Conservation (phyloP, 495 filamentous ascomycete genomes). For the Lasiosphaeria miniovina region DNA sequence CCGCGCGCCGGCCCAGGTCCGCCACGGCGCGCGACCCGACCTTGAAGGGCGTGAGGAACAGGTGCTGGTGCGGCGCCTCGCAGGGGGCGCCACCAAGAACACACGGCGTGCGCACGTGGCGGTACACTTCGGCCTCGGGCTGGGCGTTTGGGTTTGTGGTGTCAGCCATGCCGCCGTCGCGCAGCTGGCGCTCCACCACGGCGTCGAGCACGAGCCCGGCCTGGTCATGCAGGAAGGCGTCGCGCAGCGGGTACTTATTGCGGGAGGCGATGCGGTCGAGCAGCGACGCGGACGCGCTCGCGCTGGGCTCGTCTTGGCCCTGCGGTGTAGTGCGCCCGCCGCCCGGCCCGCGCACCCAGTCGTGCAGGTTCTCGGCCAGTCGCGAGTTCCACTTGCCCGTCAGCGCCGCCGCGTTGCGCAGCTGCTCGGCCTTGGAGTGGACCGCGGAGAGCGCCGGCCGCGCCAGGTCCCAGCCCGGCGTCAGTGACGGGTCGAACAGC, state of each 20-base stretch:
- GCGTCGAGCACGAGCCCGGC: conserved; percentile 26
- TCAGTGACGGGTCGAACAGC: conserved; percentile 44
- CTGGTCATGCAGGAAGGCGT: conserved; percentile 29
- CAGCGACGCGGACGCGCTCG: no score
- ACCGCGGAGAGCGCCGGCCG: conserved; percentile 24
- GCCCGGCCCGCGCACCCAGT: conserved; percentile 21
- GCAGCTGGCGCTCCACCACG: conserved; percentile 35
- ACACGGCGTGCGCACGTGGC: conserved; percentile 32
- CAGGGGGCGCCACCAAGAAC: conserved; percentile 19
- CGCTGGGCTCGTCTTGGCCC: no score
- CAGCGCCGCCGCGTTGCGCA: conserved; percentile 37
- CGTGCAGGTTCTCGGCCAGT: conserved; percentile 22
- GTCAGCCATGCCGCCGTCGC: conserved; percentile 26
- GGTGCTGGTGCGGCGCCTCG: conserved; percentile 25
- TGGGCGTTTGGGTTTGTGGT: conserved; percentile 28
- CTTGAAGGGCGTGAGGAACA: conserved; percentile 38
- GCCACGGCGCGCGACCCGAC: conserved; percentile 26
- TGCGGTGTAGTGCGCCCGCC: no score
- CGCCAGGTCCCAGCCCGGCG: conserved; percentile 37
- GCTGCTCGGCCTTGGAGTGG: conserved; percentile 31
- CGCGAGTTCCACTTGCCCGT: conserved; percentile 32
- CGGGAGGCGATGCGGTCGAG: not conserved
- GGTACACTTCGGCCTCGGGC: conserved; percentile 21
- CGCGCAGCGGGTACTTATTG: conserved; percentile 19
- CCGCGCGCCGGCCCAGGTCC: conserved; percentile 33